These are phyloP conservation scores for Camelina sativa DNA, from an alignment of 345 rosid genomes.

Conservation along the genomic window DNA sequence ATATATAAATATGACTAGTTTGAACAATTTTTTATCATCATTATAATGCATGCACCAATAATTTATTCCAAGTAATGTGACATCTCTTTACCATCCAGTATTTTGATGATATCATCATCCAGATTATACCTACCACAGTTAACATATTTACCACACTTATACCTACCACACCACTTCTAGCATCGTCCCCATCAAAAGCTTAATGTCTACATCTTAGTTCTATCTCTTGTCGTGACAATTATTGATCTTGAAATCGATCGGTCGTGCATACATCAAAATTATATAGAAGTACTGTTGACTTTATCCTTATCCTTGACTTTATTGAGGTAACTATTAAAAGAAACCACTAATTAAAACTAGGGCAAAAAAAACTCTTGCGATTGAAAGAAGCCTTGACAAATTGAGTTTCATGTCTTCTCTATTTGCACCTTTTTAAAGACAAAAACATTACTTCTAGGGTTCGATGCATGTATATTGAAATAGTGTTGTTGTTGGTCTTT, in stretches of 20 bases:
- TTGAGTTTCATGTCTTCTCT: slow-evolving; percentile 28
- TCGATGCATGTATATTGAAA: slow-evolving; percentile 25
- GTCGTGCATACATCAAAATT: slow-evolving; percentile 34
- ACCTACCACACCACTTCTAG: slow-evolving; percentile 32
- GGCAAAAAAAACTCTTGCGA: slow-evolving; percentile 35
- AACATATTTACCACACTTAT: slow-evolving; percentile 25
- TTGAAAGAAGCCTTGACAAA: slow-evolving; percentile 37
- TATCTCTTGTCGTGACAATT: slow-evolving; percentile 43
- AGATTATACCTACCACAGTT: slow-evolving; percentile 6
- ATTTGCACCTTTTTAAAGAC: slow-evolving; percentile 24
- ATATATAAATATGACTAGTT: background rate
- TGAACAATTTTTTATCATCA: slow-evolving; percentile 12
- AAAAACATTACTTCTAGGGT: slow-evolving; percentile 21
- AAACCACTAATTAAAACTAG: slow-evolving; percentile 29
- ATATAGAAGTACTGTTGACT: slow-evolving; percentile 36
- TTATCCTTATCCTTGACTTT: slow-evolving; percentile 43
- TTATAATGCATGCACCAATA: slow-evolving; percentile 15
- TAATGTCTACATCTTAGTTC: slow-evolving; percentile 34
- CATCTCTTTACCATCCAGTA: background rate
- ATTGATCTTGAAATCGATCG: slow-evolving; percentile 31
- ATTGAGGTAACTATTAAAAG: slow-evolving; percentile 31
- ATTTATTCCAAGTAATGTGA: background rate
- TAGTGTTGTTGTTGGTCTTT: slow-evolving; percentile 18
- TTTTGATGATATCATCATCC: slow-evolving; percentile 9
- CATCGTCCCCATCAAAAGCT: slow-evolving; percentile 31